phyloP scores from a whole-genome alignment of 305 asterid species.

The Rubia balearica region DNA sequence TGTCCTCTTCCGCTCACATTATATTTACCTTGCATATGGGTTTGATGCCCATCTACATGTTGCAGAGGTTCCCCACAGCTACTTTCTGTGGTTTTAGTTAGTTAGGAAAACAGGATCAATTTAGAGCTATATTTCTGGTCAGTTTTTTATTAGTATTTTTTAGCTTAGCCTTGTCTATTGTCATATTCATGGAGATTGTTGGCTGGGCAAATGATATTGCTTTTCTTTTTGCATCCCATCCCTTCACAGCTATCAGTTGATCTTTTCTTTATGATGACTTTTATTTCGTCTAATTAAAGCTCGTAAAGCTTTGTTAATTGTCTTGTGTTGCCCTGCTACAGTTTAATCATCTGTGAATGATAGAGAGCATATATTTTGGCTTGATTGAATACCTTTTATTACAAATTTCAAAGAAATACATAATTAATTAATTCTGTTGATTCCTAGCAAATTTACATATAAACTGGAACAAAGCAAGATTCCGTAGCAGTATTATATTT shows the following conservation, averaged over 20 bases:
- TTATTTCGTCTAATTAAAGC: not conserved
- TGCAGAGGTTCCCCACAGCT: not conserved
- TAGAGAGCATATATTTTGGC: not conserved
- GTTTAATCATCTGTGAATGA: not conserved
- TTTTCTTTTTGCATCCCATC: not conserved
- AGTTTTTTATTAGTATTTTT: not conserved
- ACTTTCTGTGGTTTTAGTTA: not conserved
- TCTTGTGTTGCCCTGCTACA: not conserved
- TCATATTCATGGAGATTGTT: not conserved
- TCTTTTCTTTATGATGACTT: not conserved
- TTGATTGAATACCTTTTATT: not conserved
- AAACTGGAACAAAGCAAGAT: not conserved
- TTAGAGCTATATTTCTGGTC: not conserved
- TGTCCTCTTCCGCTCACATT: not conserved
- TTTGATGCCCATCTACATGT: not conserved
- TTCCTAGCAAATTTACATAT: not conserved
- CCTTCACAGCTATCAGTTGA: not conserved
- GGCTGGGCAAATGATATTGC: not conserved
- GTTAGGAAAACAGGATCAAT: not conserved
- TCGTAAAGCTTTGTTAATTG: not conserved
- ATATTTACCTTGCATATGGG: constrained; percentile 7
- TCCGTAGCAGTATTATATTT: not conserved
- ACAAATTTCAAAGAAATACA: not conserved
- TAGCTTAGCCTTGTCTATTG: not conserved
- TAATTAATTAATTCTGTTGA: not conserved